Conservation (phyloP, 768 basidiomycete species). For the Mycena rebaudengoi region DNA sequence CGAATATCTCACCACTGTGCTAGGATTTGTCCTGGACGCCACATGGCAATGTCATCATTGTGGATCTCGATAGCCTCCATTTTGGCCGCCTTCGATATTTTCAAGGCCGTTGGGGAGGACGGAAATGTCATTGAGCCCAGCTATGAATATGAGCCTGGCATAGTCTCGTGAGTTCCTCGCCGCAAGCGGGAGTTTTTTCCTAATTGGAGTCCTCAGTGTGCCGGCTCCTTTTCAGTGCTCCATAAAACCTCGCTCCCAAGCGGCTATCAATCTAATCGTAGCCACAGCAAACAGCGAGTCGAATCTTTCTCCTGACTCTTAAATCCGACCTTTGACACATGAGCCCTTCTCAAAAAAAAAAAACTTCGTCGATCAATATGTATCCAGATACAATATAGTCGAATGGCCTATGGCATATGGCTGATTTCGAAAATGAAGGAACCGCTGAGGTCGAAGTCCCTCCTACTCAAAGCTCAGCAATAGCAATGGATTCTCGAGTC, state of each 20-base stretch:
- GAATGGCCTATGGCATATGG: no score
- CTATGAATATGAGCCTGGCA: constrained; percentile 6
- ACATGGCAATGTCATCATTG: background rate
- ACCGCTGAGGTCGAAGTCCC: no score
- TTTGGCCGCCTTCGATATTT: constrained; percentile 17
- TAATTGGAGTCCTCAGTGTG: background rate
- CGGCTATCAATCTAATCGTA: background rate
- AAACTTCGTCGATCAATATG: no score
- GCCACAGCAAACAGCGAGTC: background rate
- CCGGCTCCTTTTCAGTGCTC: constrained; percentile 12
- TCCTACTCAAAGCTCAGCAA: no score
- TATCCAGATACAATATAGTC: no score
- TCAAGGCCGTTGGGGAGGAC: constrained; percentile 5
- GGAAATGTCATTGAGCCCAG: constrained; percentile 36
- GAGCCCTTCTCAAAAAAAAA: no score
- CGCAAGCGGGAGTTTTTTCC: background rate
- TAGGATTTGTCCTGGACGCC: constrained; percentile 26
- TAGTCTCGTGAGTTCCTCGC: constrained; percentile 1
- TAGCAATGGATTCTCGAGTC: no score
- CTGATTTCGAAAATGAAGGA: no score
- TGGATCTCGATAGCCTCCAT: constrained; percentile 15
- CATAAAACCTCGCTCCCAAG: background rate
- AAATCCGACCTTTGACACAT: no score
- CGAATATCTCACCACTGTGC: no score
- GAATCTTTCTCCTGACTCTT: no score